A percentile compares a stretch with the other conserved stretches of the same genome.
These are phyloP conservation scores for Lasiosphaeria ovina DNA, from an alignment of 495 filamentous ascomycete species.

Conservation along the genomic window DNA sequence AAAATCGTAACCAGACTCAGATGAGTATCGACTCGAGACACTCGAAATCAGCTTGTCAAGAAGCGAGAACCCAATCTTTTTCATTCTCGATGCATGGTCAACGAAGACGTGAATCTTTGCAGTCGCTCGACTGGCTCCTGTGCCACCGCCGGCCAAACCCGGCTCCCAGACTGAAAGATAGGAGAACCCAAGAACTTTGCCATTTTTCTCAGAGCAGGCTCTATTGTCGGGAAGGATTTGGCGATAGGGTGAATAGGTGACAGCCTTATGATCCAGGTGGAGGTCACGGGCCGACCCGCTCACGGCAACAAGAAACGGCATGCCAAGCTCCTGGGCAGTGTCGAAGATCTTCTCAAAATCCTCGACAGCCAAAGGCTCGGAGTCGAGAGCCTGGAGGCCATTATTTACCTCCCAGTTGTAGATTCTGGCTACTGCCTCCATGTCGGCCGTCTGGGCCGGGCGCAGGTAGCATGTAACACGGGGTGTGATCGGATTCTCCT, in stretches of 20 bases:
- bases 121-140: slow-evolving; percentile 24
- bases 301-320: slow-evolving; percentile 45
- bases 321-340: slow-evolving; percentile 15
- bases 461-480: slow-evolving; percentile 33
- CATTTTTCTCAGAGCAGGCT: neutral
- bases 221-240: neutral
- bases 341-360: slow-evolving; percentile 29
- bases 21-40: slow-evolving; percentile 24
- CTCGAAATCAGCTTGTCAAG: slow-evolving; percentile 35
- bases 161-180: slow-evolving; percentile 27
- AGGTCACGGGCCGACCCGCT: slow-evolving; percentile 20
- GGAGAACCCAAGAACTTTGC: slow-evolving; percentile 37
- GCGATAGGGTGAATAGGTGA: neutral
- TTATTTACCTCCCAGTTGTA: slow-evolving; percentile 39
- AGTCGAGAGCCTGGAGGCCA: slow-evolving; percentile 34
- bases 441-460: slow-evolving; percentile 31
- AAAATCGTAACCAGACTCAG: slow-evolving; percentile 29
- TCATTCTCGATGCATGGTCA: slow-evolving; percentile 30
- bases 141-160: slow-evolving; percentile 22
- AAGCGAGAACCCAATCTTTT: slow-evolving; percentile 35
- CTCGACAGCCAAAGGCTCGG: slow-evolving; percentile 15
- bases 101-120: slow-evolving; percentile 37
- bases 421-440: slow-evolving; percentile 28
- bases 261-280: slow-evolving; percentile 6
- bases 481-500: slow-evolving; percentile 18